A percentile compares a stretch with the other conserved stretches of the same genome.
These are phyloP conservation scores for Cercophora scortea DNA, from an alignment of 495 filamentous ascomycete genomes.

Conservation along the genomic window DNA sequence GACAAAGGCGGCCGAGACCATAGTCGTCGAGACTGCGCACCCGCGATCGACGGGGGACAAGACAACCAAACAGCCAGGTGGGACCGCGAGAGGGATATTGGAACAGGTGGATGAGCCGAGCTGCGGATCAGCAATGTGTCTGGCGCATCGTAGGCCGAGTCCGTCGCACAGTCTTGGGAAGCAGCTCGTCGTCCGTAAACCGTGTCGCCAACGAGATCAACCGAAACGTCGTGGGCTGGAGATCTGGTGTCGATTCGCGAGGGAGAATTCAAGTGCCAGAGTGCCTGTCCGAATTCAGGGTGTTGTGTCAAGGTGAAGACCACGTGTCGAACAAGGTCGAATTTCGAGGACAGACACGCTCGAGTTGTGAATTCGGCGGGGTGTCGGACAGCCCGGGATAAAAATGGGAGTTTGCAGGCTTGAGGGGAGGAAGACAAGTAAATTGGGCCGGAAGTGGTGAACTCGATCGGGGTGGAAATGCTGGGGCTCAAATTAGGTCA, in stretches of 20 bases:
- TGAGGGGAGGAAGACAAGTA: neutral
- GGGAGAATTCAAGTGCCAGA: too few relatives aligned
- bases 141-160: constrained; percentile 6
- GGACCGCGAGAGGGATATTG: neutral
- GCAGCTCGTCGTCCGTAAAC: too few relatives aligned
- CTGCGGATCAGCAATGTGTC: constrained; percentile 6
- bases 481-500: too few relatives aligned
- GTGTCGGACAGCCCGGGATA: neutral
- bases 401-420: neutral
- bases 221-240: too few relatives aligned
- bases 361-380: neutral
- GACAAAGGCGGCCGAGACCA: constrained; percentile 34
- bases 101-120: neutral
- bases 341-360: neutral
- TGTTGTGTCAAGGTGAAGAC: neutral
- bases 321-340: neutral
- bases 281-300: neutral
- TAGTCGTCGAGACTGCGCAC: constrained; percentile 13
- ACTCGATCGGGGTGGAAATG: too few relatives aligned
- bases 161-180: neutral
- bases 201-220: too few relatives aligned
- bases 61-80: too few relatives aligned
- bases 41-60: too few relatives aligned
- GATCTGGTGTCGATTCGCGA: too few relatives aligned
- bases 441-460: too few relatives aligned